Evolutionary conservation across 2,329 filamentous ascomycete genomes (phyloP).

Genomic region (Fusarium sp.): DNA sequence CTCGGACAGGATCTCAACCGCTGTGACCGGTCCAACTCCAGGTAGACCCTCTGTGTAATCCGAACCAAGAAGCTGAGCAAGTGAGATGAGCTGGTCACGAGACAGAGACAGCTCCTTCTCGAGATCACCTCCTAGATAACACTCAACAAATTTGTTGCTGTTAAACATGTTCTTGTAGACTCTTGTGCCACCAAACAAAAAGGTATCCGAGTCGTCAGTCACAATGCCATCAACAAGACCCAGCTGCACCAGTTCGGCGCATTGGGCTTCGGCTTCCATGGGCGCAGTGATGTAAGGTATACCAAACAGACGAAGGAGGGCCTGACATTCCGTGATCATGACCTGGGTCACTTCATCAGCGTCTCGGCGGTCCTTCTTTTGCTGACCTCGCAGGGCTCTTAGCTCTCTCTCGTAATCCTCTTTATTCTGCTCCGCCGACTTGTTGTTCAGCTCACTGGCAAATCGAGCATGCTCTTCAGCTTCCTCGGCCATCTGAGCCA

Average conservation of each 20-base stretch:
- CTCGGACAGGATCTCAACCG: conserved; percentile 91
- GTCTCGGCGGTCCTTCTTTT: conserved; percentile 94
- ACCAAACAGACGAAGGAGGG: conserved; percentile 87
- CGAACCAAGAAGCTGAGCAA: conserved; percentile 89
- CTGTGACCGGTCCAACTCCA: conserved; percentile 91
- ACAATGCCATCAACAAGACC: conserved; percentile 96
- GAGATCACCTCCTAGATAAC: conserved; percentile 83
- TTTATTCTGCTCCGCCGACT: conserved; percentile 71
- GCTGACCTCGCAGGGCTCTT: conserved; percentile 85
- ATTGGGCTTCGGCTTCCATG: conserved; percentile 99
- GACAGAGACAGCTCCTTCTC: conserved; percentile 89
- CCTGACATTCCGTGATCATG: conserved; percentile 95
- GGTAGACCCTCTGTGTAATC: conserved; percentile 95
- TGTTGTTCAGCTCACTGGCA: conserved; percentile 83
- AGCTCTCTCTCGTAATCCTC: conserved; percentile 88
- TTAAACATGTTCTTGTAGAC: conserved; percentile 99
- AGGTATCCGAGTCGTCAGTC: conserved; percentile 95
- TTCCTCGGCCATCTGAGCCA: conserved; percentile 85
- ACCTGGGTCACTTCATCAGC: conserved; percentile 96
- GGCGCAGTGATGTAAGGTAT: conserved; percentile 96
- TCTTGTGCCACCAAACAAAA: conserved; percentile 93
- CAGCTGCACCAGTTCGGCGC: conserved; percentile 84
- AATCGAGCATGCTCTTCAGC: conserved; percentile 94
- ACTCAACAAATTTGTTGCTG: conserved; percentile 96
- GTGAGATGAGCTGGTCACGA: conserved; percentile 83